Evolutionary conservation across 2,329 filamentous ascomycete genomes (phyloP), one percentile per base, ranked within the genome.

Genomic region (Aspergillus jensenii): DNA sequence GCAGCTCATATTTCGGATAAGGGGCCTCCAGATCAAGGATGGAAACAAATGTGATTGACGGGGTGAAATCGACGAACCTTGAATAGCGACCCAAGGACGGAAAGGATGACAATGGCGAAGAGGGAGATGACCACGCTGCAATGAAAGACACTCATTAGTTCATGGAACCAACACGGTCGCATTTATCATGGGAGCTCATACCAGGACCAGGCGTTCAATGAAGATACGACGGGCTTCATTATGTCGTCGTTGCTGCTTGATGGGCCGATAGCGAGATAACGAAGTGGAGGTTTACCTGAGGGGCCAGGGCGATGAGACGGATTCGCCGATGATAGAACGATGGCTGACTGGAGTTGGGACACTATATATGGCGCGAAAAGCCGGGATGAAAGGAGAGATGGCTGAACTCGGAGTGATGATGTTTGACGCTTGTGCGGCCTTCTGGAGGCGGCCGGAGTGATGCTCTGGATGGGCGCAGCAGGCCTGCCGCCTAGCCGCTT

Each of bases 201-300:
- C 93, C 93, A 96, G 81, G 88, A 91, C 92, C 93, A 97, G 71
- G 93, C 93, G 80, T 96, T 93, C 80, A 93, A 85, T 66, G 91
- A 88, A 73, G 91, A 90, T 68, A 98, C 90, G 73, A 98, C 82
- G 67, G 93, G 93, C 88, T 97, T 97, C 93, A 97, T 97, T 72
- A 71, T 85, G 81, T 76, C 67, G 66, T 25, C 23, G 45, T 31
- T 31, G 45, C 15, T 33, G 25, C 19, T 48, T 53, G 33, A 52
- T 41, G 39, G 40, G 44, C 17, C 5, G 17, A 19, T 31, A 21
- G 46, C 9, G 27, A 31, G 27, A 35, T 31, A 14, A 14, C n/a
- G 21, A 43, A 25, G 35, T 11, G n/a, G 21, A 25, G 17, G 19
- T 25, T 15, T 14, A 12, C 23, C 12, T 25, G n/a, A 12, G 19